Percentiles rank a stretch among this genome's conserved stretches.
These are phyloP conservation scores for Penicillium sp. DNA, from an alignment of 2,329 filamentous ascomycete species.

Conservation along the genomic window DNA sequence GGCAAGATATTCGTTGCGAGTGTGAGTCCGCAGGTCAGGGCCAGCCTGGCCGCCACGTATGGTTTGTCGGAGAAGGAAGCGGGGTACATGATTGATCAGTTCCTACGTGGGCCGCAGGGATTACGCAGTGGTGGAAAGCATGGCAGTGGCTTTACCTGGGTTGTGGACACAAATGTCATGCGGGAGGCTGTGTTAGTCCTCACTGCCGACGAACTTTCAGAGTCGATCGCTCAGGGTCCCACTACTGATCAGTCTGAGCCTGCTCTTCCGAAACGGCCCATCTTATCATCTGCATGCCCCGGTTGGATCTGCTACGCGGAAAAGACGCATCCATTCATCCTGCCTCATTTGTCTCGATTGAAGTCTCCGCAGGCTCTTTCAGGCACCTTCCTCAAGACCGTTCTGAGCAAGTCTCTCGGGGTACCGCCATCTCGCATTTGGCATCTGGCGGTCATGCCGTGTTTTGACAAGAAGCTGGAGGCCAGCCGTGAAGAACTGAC, in stretches of 20 bases:
- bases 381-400: constrained; percentile 87
- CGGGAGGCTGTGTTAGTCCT: constrained; percentile 82
- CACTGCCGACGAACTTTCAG: constrained; percentile 71
- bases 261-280: constrained; percentile 44
- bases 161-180: constrained; percentile 84
- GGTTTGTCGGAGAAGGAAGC: constrained; percentile 73
- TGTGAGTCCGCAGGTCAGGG: constrained; percentile 87
- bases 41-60: constrained; percentile 84
- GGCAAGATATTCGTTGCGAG: constrained; percentile 86
- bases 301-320: constrained; percentile 99
- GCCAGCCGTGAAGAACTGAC: constrained; percentile 92
- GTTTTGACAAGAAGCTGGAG: constrained; percentile 98
- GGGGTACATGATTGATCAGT: constrained; percentile 78
- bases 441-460: constrained; percentile 96
- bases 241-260: constrained; percentile 13
- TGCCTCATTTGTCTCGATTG: constrained; percentile 85
- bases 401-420: constrained; percentile 71
- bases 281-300: constrained; percentile 85
- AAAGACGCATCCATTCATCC: constrained; percentile 92
- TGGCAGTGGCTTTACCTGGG: constrained; percentile 81
- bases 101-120: constrained; percentile 72
- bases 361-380: constrained; percentile 94
- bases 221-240: constrained; percentile 32
- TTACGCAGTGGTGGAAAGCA: constrained; percentile 71
- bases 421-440: constrained; percentile 81